Percentiles rank a stretch among this genome's conserved stretches.
These are phyloP conservation scores for Colletotrichum horii DNA, from an alignment of 2,329 filamentous ascomycete genomes.

Conservation along the genomic window DNA sequence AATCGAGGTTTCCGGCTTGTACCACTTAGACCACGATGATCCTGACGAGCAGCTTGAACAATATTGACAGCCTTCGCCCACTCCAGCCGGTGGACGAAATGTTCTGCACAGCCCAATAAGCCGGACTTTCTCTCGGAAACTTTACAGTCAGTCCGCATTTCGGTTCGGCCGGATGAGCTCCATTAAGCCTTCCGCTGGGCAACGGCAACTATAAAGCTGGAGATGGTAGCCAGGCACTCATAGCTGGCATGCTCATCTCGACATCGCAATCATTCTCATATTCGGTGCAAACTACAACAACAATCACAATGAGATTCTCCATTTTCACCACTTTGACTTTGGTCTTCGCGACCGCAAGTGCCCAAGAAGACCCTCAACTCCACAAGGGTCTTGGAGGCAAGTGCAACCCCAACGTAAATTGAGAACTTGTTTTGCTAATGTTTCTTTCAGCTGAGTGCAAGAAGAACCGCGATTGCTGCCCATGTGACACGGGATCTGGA, in stretches of 20 bases:
- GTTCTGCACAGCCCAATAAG: background rate
- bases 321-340: background rate
- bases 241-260: too few species aligned
- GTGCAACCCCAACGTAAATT: fast-evolving
- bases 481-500: background rate
- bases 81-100: fast-evolving
- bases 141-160: background rate
- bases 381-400: background rate
- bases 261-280: too few species aligned
- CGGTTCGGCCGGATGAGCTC: background rate
- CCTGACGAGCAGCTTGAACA: background rate
- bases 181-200: background rate
- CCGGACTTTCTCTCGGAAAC: background rate
- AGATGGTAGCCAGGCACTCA: background rate
- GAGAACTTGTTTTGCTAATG: background rate
- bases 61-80: background rate
- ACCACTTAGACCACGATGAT: background rate
- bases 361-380: background rate
- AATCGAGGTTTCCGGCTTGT: background rate
- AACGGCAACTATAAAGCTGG: background rate
- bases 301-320: background rate
- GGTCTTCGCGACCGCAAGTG: background rate
- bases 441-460: background rate
- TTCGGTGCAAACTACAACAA: background rate
- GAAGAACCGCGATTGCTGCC: background rate